A percentile compares a stretch with the other conserved stretches of the same genome.
These are phyloP conservation scores for Mortierella sp. DNA, from an alignment of 371 early-diverging fungal species.

Conservation along the genomic window DNA sequence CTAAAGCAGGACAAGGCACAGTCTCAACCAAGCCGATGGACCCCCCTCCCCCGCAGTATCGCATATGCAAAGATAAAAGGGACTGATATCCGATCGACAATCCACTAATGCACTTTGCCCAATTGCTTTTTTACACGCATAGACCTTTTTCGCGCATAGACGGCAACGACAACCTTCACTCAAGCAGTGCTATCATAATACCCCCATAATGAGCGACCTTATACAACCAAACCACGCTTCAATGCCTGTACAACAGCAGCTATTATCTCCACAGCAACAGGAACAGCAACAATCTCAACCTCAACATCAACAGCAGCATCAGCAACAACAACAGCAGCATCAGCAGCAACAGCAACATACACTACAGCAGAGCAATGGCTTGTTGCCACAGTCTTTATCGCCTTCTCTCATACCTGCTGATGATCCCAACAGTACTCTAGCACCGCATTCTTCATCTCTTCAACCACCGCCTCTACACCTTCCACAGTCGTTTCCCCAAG, in stretches of 20 bases:
- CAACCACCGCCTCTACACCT: background rate
- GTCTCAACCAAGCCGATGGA: background rate
- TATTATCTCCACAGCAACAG: background rate
- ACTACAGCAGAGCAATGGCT: background rate
- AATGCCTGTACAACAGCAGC: background rate
- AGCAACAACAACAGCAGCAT: background rate
- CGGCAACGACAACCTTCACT: background rate
- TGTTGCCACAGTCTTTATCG: background rate
- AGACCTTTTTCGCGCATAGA: background rate
- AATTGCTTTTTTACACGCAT: background rate
- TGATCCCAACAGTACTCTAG: background rate
- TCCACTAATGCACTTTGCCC: background rate
- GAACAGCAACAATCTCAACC: background rate
- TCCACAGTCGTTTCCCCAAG: slow-evolving; percentile 23
- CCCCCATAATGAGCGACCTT: slow-evolving; percentile 20
- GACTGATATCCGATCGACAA: background rate
- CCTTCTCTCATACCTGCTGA: slow-evolving; percentile 10
- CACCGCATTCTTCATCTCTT: slow-evolving; percentile 9
- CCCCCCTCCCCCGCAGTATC: background rate
- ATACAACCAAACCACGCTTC: background rate
- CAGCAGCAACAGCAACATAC: slow-evolving; percentile 13
- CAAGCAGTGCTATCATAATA: background rate
- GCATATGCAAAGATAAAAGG: background rate
- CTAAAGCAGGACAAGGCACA: background rate
- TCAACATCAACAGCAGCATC: slow-evolving; percentile 1